These are phyloP conservation scores for Zalerion maritima DNA, from an alignment of 495 filamentous ascomycete species.

Conservation along the genomic window DNA sequence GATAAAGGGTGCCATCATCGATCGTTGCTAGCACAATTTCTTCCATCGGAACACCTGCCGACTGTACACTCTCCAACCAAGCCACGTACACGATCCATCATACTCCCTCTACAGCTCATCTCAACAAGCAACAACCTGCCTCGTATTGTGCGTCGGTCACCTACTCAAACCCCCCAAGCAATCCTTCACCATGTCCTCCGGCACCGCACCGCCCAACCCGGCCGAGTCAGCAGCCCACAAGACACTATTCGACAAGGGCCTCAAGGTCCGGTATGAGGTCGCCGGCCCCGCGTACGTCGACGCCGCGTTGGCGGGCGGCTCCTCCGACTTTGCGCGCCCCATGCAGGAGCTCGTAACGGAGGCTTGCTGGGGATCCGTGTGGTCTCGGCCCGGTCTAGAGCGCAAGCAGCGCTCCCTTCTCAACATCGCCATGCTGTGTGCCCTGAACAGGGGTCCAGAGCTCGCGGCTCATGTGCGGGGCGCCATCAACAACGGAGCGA, in stretches of 20 bases:
- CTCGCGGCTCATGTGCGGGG: slow-evolving; percentile 39
- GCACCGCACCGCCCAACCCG: too few relatives aligned
- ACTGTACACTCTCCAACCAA: too few relatives aligned
- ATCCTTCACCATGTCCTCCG: too few relatives aligned
- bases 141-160: too few relatives aligned
- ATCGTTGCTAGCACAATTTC: too few relatives aligned
- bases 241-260: slow-evolving; percentile 37
- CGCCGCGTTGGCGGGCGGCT: slow-evolving; percentile 23
- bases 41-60: too few relatives aligned
- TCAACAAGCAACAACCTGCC: too few relatives aligned
- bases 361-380: slow-evolving; percentile 39
- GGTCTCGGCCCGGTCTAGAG: slow-evolving; percentile 39
- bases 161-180: too few relatives aligned
- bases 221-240: too few relatives aligned
- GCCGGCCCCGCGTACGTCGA: slow-evolving; percentile 39
- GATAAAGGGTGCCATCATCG: too few relatives aligned
- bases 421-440: slow-evolving; percentile 41
- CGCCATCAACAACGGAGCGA: slow-evolving; percentile 37
- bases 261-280: slow-evolving; percentile 35
- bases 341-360: slow-evolving; percentile 40
- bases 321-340: slow-evolving; percentile 33
- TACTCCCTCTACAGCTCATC: too few relatives aligned
- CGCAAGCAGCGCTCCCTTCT: slow-evolving; percentile 38
- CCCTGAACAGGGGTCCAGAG: slow-evolving; percentile 36
- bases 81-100: too few relatives aligned